Evolutionary conservation across 73 alveolate genomes (phyloP), one percentile per base, ranked within the genome.

Genomic region (Blepharisma stoltei): DNA sequence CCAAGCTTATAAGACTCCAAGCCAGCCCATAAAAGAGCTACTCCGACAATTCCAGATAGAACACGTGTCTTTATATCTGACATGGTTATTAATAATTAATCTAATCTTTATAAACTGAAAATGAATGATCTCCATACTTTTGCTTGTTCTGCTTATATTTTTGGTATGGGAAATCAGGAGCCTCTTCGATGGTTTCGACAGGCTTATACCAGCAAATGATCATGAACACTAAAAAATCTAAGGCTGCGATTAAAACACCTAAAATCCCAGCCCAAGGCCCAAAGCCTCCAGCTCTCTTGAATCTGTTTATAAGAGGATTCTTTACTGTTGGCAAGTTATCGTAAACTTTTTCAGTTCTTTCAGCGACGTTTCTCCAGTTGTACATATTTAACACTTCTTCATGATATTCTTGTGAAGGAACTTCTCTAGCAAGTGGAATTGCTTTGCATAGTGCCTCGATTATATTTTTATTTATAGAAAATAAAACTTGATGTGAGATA

Each of bases 301-400:
- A 67, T 75, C 97, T 90, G 43, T 88, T 76, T 6, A 88, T 82
- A 60, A 87, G 68, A 66, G 91, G 89, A 78, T 86, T 89, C 23
- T 83, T 82, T 21, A 66, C 73, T 37, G 78, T 80, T 54, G 86
- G 85, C 6, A 94, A 94, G 81, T 79, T 86, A 23, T 93, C 92
- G 82, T 97, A 97, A 14, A 97, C 99, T 23, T 76, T 78, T 83
- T 93, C 98, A 20, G 97, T 89, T 81, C 97, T 93, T 71, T 93
- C 88, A 0, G 99, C 99, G 2, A 96, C 98, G 55, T 88, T 88
- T 76, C 91, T 89, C 98, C 99, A 97, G 78, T 89, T 93, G 89
- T 97, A 97, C 86, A 93, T 88, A 49, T 85, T 78, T 76, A 84
- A 76, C 5, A 97, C 90, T 67, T 81, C 88, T 6, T 84, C 90